Conservation (phyloP, 345 rosid species). For the Lepidium sativum region DNA sequence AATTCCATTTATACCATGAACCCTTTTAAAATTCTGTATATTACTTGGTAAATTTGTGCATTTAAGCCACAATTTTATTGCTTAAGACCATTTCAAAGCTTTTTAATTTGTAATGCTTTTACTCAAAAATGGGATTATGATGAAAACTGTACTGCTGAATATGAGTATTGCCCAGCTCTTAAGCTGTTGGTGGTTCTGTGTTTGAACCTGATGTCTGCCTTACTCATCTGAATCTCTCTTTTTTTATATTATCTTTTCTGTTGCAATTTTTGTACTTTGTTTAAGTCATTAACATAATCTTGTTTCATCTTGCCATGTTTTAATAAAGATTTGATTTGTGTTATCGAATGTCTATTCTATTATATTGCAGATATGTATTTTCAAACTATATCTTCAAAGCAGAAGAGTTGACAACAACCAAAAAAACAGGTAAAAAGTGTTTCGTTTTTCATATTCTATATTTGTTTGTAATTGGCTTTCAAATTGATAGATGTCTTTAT, state of each 20-base stretch:
- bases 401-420: background rate
- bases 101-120: background rate
- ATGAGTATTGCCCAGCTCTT: constrained; percentile 37
- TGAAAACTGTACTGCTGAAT: constrained; percentile 39
- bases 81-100: background rate
- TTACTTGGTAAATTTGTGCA: background rate
- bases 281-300: background rate
- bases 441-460: background rate
- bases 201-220: constrained; percentile 50
- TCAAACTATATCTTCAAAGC: constrained; percentile 2
- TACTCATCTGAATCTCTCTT: constrained; percentile 58
- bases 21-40: background rate
- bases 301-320: constrained; percentile 22
- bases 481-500: background rate
- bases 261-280: background rate
- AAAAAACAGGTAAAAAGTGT: background rate
- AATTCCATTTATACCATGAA: background rate
- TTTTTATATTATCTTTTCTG: background rate
- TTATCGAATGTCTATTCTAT: constrained; percentile 7
- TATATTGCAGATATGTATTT: background rate
- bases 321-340: background rate
- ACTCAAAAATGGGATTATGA: constrained; percentile 31
- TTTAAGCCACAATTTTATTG: background rate
- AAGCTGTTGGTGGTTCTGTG: constrained; percentile 46
- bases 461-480: constrained; percentile 6